Evolutionary conservation across 2,329 filamentous ascomycete genomes (phyloP).

Genomic region (Epichloe festucae): DNA sequence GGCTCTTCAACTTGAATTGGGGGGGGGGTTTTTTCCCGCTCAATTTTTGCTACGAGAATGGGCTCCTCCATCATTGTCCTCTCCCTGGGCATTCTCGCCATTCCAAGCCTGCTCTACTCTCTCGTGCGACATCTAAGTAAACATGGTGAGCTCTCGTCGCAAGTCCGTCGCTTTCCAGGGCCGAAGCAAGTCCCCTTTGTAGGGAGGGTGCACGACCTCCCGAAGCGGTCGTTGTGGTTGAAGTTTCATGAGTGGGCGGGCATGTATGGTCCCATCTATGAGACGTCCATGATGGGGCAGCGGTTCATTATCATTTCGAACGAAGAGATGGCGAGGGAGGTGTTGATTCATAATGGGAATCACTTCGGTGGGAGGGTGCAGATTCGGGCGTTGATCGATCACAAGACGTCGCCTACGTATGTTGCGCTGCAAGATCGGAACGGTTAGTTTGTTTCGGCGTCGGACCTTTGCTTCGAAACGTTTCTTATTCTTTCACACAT

Average conservation of each 20-base stretch:
- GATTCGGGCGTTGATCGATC: constrained; percentile 34
- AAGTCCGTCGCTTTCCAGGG: constrained; percentile 25
- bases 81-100: constrained; percentile 13
- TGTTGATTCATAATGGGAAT: constrained; percentile 35
- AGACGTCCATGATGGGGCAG: constrained; percentile 26
- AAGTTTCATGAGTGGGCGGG: constrained; percentile 37
- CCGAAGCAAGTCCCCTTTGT: constrained; percentile 34
- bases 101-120: constrained; percentile 30
- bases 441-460: not conserved
- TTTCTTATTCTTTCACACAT: not conserved
- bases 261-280: constrained; percentile 29
- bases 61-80: not conserved
- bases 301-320: constrained; percentile 33
- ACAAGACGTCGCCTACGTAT: constrained; percentile 35
- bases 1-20: not conserved
- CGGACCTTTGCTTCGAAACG: not conserved
- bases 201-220: constrained; percentile 35
- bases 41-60: not conserved
- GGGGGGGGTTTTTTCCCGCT: not conserved
- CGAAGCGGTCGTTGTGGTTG: constrained; percentile 33
- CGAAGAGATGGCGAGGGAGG: constrained; percentile 33
- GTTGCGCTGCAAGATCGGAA: constrained; percentile 34
- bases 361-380: constrained; percentile 38
- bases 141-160: constrained; percentile 17
- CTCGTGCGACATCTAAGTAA: constrained; percentile 22